Conservation (phyloP, 2,329 filamentous ascomycete genomes). For the Calonectria pseudoturangicola region DNA sequence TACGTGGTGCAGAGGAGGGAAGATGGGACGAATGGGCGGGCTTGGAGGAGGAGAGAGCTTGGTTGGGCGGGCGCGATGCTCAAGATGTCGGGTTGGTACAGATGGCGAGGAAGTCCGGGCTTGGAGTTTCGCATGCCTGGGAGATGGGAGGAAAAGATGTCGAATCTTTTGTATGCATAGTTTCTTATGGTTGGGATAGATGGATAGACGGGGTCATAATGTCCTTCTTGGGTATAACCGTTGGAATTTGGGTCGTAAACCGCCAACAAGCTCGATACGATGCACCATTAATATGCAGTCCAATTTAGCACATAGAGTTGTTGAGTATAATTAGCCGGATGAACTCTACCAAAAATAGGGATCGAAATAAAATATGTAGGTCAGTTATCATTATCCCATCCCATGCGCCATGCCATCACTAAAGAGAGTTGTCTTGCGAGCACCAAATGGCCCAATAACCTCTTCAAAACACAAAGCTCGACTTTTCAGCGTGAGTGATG, state of each 20-base stretch:
- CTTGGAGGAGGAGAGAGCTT: conserved; percentile 65
- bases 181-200: background rate
- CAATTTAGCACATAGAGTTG: too few relatives aligned
- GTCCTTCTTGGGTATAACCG: background rate
- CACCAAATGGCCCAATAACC: background rate
- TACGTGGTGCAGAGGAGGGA: conserved; percentile 57
- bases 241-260: background rate
- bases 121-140: conserved; percentile 54
- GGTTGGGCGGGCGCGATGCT: conserved; percentile 69
- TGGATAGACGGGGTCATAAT: background rate
- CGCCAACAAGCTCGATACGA: too few relatives aligned
- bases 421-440: too few relatives aligned
- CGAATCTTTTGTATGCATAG: conserved; percentile 34
- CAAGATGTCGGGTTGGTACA: conserved; percentile 62
- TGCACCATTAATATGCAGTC: too few relatives aligned
- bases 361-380: too few relatives aligned
- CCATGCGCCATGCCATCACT: too few relatives aligned
- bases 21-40: conserved; percentile 56
- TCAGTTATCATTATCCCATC: too few relatives aligned
- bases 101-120: conserved; percentile 53
- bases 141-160: conserved; percentile 47
- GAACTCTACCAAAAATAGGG: too few relatives aligned
- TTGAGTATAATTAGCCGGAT: too few relatives aligned
- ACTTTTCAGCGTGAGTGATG: too few relatives aligned
- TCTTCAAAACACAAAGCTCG: too few relatives aligned